Percentiles rank a stretch among this genome's conserved stretches.
phyloP scores from a whole-genome alignment of 2,329 filamentous ascomycete genomes.

The Ceratocystis ficicola region DNA sequence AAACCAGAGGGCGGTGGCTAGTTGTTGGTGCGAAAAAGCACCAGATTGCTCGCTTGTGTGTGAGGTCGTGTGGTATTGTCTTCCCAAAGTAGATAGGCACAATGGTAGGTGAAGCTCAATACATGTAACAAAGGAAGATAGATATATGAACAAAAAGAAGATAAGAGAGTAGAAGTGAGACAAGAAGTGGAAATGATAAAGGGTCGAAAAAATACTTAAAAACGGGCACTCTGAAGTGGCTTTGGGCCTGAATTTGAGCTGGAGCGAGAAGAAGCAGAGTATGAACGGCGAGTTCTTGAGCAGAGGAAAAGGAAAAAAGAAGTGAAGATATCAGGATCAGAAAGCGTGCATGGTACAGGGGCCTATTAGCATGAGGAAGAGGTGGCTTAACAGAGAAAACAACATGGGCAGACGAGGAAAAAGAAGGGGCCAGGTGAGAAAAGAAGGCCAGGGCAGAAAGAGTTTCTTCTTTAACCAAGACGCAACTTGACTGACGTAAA shows the following conservation, averaged over 20 bases:
- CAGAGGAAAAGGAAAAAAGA: neutral
- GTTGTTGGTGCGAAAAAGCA: no score
- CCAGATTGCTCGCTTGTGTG: no score
- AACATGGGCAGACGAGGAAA: neutral
- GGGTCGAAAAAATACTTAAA: neutral
- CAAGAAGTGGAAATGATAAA: neutral
- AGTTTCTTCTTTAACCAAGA: neutral
- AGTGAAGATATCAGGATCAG: neutral
- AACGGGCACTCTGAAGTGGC: neutral
- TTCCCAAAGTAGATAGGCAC: no score
- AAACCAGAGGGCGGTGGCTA: no score
- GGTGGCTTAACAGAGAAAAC: neutral
- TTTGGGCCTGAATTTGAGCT: neutral
- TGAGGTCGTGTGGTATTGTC: no score
- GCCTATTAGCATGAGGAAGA: neutral
- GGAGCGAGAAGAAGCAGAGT: neutral
- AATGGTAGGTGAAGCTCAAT: no score
- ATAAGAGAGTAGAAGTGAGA: neutral
- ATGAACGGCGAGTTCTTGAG: neutral
- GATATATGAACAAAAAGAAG: neutral
- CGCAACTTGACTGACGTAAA: no score
- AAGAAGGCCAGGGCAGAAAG: neutral
- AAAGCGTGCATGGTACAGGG: slow-evolving; percentile 1
- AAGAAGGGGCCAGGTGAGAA: neutral
- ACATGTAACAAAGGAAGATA: no score